phyloP scores from a whole-genome alignment of 208 protist genomes.

The Leishmania arabica region DNA sequence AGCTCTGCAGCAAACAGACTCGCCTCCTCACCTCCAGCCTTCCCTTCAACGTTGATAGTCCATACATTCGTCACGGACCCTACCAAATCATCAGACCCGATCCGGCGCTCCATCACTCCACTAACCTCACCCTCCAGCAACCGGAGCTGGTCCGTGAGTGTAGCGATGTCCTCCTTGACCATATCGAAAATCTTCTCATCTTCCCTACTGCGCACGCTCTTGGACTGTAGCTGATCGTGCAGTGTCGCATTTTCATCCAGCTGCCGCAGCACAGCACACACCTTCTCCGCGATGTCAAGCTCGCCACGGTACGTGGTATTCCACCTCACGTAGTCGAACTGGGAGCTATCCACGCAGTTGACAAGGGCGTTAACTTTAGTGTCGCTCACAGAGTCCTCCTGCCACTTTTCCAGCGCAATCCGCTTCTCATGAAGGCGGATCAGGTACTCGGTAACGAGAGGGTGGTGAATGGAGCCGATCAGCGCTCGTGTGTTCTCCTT shows the following conservation, averaged over 20 bases:
- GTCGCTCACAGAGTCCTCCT: slow-evolving; percentile 30
- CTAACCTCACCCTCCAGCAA: slow-evolving; percentile 58
- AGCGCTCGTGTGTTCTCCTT: slow-evolving; percentile 43
- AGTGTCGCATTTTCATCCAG: slow-evolving; percentile 73
- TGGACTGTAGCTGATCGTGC: slow-evolving; percentile 39
- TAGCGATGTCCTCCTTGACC: slow-evolving; percentile 69
- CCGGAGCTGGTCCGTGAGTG: slow-evolving; percentile 44
- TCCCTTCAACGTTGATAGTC: slow-evolving; percentile 69
- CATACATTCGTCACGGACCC: slow-evolving; percentile 72
- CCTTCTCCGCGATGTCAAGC: slow-evolving; percentile 59
- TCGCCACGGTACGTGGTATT: slow-evolving; percentile 82
- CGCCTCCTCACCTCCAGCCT: slow-evolving; percentile 88
- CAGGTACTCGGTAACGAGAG: slow-evolving; percentile 85
- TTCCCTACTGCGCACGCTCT: slow-evolving; percentile 20
- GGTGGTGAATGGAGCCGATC: slow-evolving; percentile 70
- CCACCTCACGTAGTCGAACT: slow-evolving; percentile 74
- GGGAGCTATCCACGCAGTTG: slow-evolving; percentile 56
- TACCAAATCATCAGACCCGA: slow-evolving; percentile 72
- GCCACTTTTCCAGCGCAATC: slow-evolving; percentile 44
- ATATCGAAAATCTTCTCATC: slow-evolving; percentile 79
- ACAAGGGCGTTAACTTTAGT: neutral
- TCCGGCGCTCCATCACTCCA: slow-evolving; percentile 62
- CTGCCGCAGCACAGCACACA: slow-evolving; percentile 42
- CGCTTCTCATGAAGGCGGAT: slow-evolving; percentile 72
- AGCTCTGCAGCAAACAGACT: slow-evolving; percentile 86